Base-by-base conservation (phyloP, 768 basidiomycete genomes). In the Galerina marginata region DNA sequence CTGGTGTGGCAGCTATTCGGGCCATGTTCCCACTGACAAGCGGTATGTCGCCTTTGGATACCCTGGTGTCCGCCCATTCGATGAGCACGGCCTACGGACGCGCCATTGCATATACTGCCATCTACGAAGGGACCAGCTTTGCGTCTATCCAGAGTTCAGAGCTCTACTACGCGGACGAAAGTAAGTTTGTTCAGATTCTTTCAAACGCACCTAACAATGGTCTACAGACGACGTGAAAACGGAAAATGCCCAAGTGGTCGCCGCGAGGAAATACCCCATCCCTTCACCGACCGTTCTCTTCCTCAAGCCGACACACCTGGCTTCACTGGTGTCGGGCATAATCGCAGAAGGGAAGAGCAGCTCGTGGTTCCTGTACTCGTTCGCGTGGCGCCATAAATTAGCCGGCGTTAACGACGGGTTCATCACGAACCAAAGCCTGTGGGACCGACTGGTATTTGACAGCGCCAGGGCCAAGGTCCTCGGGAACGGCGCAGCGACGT, bases 281-380 rank as follows among this genome's bases (percentile, higher is more conserved):
- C 89, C 91, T 0, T 82, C 88, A 7, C 92, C 93, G 0, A 95
- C 94, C 0, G 75, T 96, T 29, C 69, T 93, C n/a, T 93, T 95
- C 79, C 65, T 88, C 61, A 83, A 82, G 37, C 85, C 91, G 2
- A 76, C 76, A 2, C 90, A 95, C 63, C 71, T 94, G 12, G 75
- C 79, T 26, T 75, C 79, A 7, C 69, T 92, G 47, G 80, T 86
- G 9, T 69, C 77, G 2, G 72, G 81, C 1, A 84, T 96, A 38
- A 72, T 83, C 20, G 75, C 77, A 46, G 76, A 79, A 63, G 88
- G 88, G 2, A 81, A 81, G 54, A 83, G 29, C 7, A 33, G 77
- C 61, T 84, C 81, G 2, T 79, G 77, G 58, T 61, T 87, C 14
- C 64, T 90, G 15, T 88, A 84, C 68, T 71, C 83, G 4, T 71